Evolutionary conservation across 2,329 filamentous ascomycete species (phyloP).

Genomic region (Colletotrichum sp.): DNA sequence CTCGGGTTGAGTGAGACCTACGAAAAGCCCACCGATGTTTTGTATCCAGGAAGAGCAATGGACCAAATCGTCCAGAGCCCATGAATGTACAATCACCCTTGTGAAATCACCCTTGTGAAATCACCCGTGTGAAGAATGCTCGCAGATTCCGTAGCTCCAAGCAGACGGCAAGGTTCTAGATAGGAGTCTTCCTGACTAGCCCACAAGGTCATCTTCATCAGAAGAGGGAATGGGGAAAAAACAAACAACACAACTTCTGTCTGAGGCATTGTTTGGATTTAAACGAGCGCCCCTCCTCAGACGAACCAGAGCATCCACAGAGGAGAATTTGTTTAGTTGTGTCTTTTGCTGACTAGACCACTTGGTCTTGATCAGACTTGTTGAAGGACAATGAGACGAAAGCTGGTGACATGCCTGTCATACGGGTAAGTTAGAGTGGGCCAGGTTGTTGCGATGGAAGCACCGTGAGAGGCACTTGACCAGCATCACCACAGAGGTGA

Average conservation of each 20-base stretch:
- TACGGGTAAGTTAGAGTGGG: not conserved
- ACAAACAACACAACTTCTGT: not conserved
- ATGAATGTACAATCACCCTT: not conserved
- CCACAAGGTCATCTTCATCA: not conserved
- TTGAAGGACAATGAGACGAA: not conserved
- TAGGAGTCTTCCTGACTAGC: not conserved
- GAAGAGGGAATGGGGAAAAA: not conserved
- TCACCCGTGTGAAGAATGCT: not conserved
- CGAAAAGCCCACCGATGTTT: not conserved
- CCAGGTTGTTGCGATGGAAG: not conserved
- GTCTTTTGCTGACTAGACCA: not conserved
- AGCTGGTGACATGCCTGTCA: not conserved
- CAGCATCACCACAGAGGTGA: not conserved
- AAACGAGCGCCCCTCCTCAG: not conserved
- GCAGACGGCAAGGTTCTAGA: not conserved
- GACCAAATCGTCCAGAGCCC: not conserved
- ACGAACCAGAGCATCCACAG: not conserved
- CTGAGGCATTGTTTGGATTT: not conserved
- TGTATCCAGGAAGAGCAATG: not conserved
- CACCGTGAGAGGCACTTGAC: not conserved
- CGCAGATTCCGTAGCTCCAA: not conserved
- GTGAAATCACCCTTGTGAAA: not conserved
- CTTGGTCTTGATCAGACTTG: not conserved
- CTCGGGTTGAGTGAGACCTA: not conserved
- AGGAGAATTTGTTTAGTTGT: not conserved